Conservation (phyloP, 1,284 basidiomycete genomes). For the Inonotus hispidus region DNA sequence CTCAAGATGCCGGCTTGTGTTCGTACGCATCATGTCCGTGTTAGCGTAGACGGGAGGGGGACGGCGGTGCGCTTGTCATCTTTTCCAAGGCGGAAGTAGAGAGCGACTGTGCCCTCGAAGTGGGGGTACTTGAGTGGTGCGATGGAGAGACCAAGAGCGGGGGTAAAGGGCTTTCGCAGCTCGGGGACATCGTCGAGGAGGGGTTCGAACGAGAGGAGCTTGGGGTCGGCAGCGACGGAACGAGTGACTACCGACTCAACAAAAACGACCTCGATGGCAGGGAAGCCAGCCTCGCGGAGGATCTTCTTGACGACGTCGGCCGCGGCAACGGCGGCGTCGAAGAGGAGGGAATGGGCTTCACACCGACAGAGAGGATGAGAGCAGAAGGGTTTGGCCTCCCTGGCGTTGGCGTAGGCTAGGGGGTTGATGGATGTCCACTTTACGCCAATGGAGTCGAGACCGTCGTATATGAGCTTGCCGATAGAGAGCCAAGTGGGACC, state of each 20-base stretch:
- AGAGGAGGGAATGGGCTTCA: constrained; percentile 31
- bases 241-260: constrained; percentile 28
- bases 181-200: constrained; percentile 23
- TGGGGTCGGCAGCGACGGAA: constrained; percentile 20
- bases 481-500: background rate
- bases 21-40: constrained; percentile 12
- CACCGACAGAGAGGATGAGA: constrained; percentile 37
- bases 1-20: constrained; percentile 24
- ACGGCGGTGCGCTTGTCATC: constrained; percentile 32
- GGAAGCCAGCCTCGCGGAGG: constrained; percentile 28
- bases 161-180: constrained; percentile 28
- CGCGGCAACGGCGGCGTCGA: constrained; percentile 32
- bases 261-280: constrained; percentile 37
- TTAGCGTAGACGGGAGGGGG: background rate
- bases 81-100: constrained; percentile 35
- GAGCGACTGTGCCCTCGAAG: constrained; percentile 30
- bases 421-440: constrained; percentile 7
- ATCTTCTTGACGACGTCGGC: constrained; percentile 34
- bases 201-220: constrained; percentile 24
- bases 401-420: background rate
- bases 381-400: constrained; percentile 29
- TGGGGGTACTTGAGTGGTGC: constrained; percentile 25
- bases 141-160: constrained; percentile 30
- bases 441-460: constrained; percentile 13
- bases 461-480: background rate